A percentile compares a stretch with the other conserved stretches of the same genome.
Conservation (phyloP, 106 monocot genomes). For the Allium cepa region DNA sequence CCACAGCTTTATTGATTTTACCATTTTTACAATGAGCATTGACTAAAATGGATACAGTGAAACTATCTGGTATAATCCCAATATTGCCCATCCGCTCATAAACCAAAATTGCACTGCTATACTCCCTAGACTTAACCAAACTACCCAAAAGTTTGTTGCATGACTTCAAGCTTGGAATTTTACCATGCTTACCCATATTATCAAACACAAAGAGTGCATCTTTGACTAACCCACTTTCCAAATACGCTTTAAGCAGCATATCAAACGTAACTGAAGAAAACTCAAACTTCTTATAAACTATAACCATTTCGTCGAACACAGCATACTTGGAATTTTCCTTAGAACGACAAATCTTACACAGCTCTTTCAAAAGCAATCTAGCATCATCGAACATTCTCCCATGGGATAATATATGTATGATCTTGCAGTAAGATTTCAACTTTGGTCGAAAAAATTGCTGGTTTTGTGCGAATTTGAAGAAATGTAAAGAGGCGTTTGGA, state of each 20-base stretch:
- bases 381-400: slow-evolving; percentile 55
- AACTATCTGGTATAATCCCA: slow-evolving; percentile 67
- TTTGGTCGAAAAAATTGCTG: slow-evolving; percentile 46
- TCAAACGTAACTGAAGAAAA: slow-evolving; percentile 76
- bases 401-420: slow-evolving; percentile 60
- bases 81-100: slow-evolving; percentile 51
- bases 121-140: slow-evolving; percentile 43
- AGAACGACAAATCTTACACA: slow-evolving; percentile 5
- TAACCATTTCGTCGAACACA: slow-evolving; percentile 51
- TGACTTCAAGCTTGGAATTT: slow-evolving; percentile 65
- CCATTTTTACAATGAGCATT: slow-evolving; percentile 74
- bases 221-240: slow-evolving; percentile 28
- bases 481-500: slow-evolving; percentile 46
- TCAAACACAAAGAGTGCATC: slow-evolving; percentile 80
- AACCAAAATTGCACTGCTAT: slow-evolving; percentile 23
- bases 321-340: slow-evolving; percentile 4
- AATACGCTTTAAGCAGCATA: slow-evolving; percentile 63
- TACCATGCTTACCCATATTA: slow-evolving; percentile 67
- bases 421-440: slow-evolving; percentile 33
- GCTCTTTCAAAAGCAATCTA: slow-evolving; percentile 27
- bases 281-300: slow-evolving; percentile 56
- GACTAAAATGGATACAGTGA: slow-evolving; percentile 60
- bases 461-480: slow-evolving; percentile 46
- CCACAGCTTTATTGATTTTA: slow-evolving; percentile 24
- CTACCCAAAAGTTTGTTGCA: slow-evolving; percentile 56